Conservation (phyloP, 257 asterid genomes). For the Primulina huaijiensis region DNA sequence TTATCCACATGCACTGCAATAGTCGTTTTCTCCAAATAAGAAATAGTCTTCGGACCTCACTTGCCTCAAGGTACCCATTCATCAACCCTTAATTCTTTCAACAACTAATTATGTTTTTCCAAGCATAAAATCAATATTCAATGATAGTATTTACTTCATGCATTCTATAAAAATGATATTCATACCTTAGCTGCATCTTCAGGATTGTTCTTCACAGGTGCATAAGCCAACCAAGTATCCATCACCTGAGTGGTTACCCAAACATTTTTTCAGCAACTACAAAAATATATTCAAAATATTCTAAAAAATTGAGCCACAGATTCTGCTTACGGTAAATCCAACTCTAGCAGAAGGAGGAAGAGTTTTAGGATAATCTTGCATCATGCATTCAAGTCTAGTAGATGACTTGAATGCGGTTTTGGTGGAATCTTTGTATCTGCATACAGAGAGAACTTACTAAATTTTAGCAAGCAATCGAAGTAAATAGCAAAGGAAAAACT, state of each 20-base stretch:
- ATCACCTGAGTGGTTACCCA: constrained; percentile 46
- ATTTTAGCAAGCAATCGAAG: neutral
- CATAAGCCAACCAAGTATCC: constrained; percentile 97
- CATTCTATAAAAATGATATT: constrained; percentile 9
- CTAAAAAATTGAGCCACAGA: neutral
- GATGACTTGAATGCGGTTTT: constrained; percentile 92
- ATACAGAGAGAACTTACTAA: constrained; percentile 21
- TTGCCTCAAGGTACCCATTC: neutral
- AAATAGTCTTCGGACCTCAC: too few species aligned
- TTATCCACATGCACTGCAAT: neutral
- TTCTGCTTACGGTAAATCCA: constrained; percentile 88
- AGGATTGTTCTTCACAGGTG: constrained; percentile 98
- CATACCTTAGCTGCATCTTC: constrained; percentile 99
- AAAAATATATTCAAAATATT: neutral
- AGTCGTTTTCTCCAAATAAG: neutral
- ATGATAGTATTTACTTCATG: neutral
- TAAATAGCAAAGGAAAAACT: neutral
- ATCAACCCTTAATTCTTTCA: neutral
- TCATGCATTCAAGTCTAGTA: constrained; percentile 99
- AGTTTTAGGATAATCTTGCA: constrained; percentile 99
- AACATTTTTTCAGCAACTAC: neutral
- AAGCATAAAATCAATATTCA: neutral
- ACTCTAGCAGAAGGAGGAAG: constrained; percentile 91
- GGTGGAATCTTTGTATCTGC: constrained; percentile 88
- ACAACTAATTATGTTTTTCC: neutral